Evolutionary conservation across 1,284 basidiomycete species (phyloP), one percentile per base, ranked within the genome.

Genomic region (Pyrrhoderma lamaoense): DNA sequence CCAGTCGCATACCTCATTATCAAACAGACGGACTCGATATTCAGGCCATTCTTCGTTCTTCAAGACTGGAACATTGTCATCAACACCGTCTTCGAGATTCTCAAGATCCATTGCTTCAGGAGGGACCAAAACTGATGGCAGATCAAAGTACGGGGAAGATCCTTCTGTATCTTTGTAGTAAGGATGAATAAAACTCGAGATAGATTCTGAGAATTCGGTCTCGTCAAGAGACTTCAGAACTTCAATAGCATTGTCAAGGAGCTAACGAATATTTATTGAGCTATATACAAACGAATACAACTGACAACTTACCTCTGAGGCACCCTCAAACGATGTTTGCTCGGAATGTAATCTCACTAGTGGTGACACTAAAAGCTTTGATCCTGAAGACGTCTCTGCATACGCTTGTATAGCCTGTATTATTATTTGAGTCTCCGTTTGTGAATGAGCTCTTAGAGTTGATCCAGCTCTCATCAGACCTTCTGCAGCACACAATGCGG

Each of bases 401-500:
- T 81, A 89, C 2, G 73, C 64, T 57, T 82, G 77, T 45, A 90
- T 77, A 25, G 80, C 76, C 42, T 67, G 72, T 40, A 89, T 80
- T 46, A 90, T 79, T 47, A 84, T 80, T 18, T 71, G 62, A 3
- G 80, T 76, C 55, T 73, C 75, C 18, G 74, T 62, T 0, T 74
- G 62, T 8, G 73, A 74, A 44, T 75, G 69, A 16, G 16, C 68
- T 64, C 58, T 80, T 79, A 50, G 88, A 67, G 34, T 72, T n/a
- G 5, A 36, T 67, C 79, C 57, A 58, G 87, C 89, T 55, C 91
- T 82, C 65, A 93, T 80, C 3, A 96, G 70, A 8, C 89, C 91
- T 64, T 96, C 92, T 5, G 82, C 86, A 16, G 93, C 91, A 65
- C 89, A 93, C 18, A 92, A 68, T 1, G 88, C 87, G 0, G 90